Evolutionary conservation across 202 grass and related monocot species (phyloP), one percentile per base, ranked within the genome.

Genomic region (Elaeis oleifera): DNA sequence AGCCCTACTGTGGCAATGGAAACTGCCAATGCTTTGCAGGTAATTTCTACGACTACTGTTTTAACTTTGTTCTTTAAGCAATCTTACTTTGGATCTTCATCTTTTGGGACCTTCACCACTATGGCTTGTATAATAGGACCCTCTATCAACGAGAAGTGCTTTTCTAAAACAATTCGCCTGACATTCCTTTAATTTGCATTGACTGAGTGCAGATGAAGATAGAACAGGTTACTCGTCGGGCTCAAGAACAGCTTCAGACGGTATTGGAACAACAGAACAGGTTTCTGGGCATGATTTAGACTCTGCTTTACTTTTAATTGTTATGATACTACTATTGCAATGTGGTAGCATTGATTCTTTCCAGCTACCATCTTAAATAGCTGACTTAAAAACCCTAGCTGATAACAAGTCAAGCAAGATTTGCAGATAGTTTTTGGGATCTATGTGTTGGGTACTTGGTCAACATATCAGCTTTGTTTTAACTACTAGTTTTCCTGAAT

Each of bases 191-290:
- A 39, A 9, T 39, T 44, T 13, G 14, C 36, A 44, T 78, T 78
- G 83, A 63, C 51, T 77, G 19, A 63, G 49, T 66, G 56, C 82
- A 97, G 92, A 70, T 90, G 58, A 97, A 97, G 73, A 61, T 97
- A 68, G 92, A 91, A 76, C 77, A 89, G 71, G 92, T 91, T 5
- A 97, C 92, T 63, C 82, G 84, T 62, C 89, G 74, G 68, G 92
- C 92, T 77, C 92, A 97, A 61, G 92, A 97, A 58, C 92, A 97
- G 69, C 63, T 97, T 79, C 92, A 97, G 75, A 83, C 89, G 67
- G 92, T 91, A 29, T 36, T 97, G 70, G 88, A 97, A 83, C 88
- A 91, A 75, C 79, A 88, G 61, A 97, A 79, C 92, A 97, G 92
- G 92, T 97, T 65, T 49, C 18, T 61, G 5, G 65, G 20, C 23